Evolutionary conservation across 2,329 filamentous ascomycete species (phyloP), one percentile per base, ranked within the genome.

Genomic region (Fusarium sp.): DNA sequence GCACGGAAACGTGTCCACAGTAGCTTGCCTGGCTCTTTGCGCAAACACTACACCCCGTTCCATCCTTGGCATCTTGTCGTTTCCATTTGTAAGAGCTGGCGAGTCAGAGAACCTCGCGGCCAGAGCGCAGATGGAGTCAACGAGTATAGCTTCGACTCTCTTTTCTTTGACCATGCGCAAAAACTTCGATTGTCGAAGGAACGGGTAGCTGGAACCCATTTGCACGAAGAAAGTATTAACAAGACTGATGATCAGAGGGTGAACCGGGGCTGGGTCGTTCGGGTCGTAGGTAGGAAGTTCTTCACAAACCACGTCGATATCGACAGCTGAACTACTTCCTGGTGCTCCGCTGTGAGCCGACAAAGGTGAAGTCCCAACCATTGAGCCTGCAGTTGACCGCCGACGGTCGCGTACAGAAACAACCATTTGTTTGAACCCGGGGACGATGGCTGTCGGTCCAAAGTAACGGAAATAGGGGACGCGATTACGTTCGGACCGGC

Each of bases 391-490:
- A 10, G 83, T 85, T 51, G 88, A 89, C 23, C 85, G 84, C 23
- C 88, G 85, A 60, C 88, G 83, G 61, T 91, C 89, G 59, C 89
- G 86, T 28, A 94, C 88, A 53, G 91, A 89, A 59, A 91, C 89
- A 24, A 96, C 92, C 92, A 96, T 96, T 77, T 96, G 93, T 78
- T 96, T 96, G 80, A 94, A 96, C 21, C 93, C 93, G 2, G 93
- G 93, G 51, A 96, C 92, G 73, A 97, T 97, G 65, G 93, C 94
- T 1, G 94, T 97, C 0, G 93, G 92, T 0, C 93, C 94, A 75
- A 97, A 96, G 78, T 96, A 97, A 62, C 94, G 85, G 73, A 97
- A 97, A 76, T 96, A 97, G 1, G 93, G 93, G 66, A 97, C 92
- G 53, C 90, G 86, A 73, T 91, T 82, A 62, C 86, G 82, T 75